Base-by-base conservation (phyloP, 2,329 filamentous ascomycete genomes). In the Penicillium sp. region DNA sequence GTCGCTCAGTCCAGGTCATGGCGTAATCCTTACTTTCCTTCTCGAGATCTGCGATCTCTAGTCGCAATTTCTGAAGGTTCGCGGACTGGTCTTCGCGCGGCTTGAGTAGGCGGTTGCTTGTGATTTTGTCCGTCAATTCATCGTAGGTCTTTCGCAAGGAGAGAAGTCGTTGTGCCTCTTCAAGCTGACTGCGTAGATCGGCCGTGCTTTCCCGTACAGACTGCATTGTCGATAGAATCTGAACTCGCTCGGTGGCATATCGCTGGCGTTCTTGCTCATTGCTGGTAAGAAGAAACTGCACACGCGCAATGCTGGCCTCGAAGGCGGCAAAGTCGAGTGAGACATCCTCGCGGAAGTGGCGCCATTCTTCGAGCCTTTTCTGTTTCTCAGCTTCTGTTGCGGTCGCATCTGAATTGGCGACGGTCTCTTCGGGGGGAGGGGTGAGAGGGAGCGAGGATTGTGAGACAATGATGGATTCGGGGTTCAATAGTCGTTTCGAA, bases 271-370 rank as follows among this genome's bases (percentile, higher is more conserved):
- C 92, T 53, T 84, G 84, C 60, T 83, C 84, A 72, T 97, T 97
- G 71, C 90, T 92, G 29, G 88, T 85, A 51, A 89, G 84, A 0
- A 96, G 86, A 68, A 96, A 90, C 66, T 97, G 92, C 38, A 96
- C 89, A 54, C 93, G 90, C 34, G 89, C 85, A 62, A 97, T 89
- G 69, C 87, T 90, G 75, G 85, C 89, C 72, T 96, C 90, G 64
- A 97, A 92, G 18, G 90, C 87, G 14, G 89, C 89, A 67, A 97
- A 94, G 74, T 97, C 93, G 61, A 96, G 85, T 7, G 89, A 85
- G 40, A 95, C 82, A 72, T 96, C 92, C 71, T 95, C 89, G 58
- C 86, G 87, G 66, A 95, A 89, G 68, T 86, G 82, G n/a, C 82
- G 78, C 59, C 87, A 82, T 64, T 85, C 81, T 60, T 82, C 79